Base-by-base conservation (phyloP, 345 rosid species). In the Hibiscus mutabilis region DNA sequence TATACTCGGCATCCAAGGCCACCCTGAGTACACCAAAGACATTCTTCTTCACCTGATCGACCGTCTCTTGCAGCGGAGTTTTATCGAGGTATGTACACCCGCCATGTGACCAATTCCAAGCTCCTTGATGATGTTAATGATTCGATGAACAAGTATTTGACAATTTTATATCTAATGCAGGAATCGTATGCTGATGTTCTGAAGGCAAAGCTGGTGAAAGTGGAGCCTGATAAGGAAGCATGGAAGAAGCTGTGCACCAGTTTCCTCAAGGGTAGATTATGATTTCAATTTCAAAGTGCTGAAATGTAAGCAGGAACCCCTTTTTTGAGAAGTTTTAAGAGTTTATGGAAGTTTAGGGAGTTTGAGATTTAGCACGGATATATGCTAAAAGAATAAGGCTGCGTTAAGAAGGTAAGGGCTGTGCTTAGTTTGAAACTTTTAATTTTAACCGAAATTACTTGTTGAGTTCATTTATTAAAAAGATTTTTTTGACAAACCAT, bases 1-100 rank as follows among this genome's bases (percentile, higher is more conserved):
- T 76, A 76, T 87, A 29, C 76, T 90, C 92, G 96, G 96, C 16
- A 84, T 90, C 52, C 96, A 90, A 73, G 96, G 96, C 42, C 96
- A 90, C 73, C 96, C 92, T 0, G 91, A 90, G 70, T 86, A 86
- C 82, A 85, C 76, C 33, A 79, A 55, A 21, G 92, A 88, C 85
- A 88, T 90, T 18, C 84, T 90, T 24, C 62, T 74, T 44, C 80
- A 82, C 74, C 65, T 89, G 53, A 68, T 86, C 1, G 88, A 86
- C 58, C 87, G 85, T 3, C 88, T 85, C 68, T 72, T 76, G 18
- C 77, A 73, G 19, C 77, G 72, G 16, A 22, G 76, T 21, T 57
- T 76, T 5, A 85, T 89, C 19, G 27, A 16, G 67, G 91, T 87
- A 69, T 3, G 18, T 21, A 56, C 29, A 16, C 18, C 35, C 7